Percentiles rank a stretch among this genome's conserved stretches.
Evolutionary conservation across 306 rosid species (phyloP).

Genomic region (Trichosanthes cucumerina): DNA sequence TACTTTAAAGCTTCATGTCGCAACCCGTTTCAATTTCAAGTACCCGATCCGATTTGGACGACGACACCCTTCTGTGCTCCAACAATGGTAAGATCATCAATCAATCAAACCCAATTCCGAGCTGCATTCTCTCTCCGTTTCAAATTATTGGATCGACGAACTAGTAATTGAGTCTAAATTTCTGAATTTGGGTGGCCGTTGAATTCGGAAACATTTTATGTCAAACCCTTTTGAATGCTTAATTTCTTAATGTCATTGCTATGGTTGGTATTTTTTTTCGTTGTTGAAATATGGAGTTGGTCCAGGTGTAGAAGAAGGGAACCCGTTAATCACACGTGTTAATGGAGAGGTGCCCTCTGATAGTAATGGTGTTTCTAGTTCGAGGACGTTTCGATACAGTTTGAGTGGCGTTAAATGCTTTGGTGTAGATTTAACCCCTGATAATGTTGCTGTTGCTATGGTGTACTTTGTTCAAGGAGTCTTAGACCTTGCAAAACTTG

Average conservation of each 20-base stretch:
- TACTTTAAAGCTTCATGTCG: background rate
- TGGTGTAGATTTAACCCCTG: conserved; percentile 82
- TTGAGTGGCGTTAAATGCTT: conserved; percentile 34
- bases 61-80: background rate
- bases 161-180: background rate
- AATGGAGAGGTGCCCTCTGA: conserved; percentile 39
- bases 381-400: conserved; percentile 20
- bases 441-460: conserved; percentile 87
- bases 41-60: background rate
- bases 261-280: background rate
- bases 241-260: background rate
- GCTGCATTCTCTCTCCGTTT: background rate
- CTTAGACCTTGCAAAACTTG: conserved; percentile 88
- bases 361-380: conserved; percentile 23
- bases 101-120: background rate
- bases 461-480: conserved; percentile 99
- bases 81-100: background rate
- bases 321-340: conserved; percentile 21
- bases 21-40: background rate
- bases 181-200: background rate
- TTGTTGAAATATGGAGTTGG: conserved; percentile 6
- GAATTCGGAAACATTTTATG: background rate
- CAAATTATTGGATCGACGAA: no score
- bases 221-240: background rate
- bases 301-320: conserved; percentile 57